A percentile compares a stretch with the other conserved stretches of the same genome.
Evolutionary conservation across 208 protist species (phyloP).

Genomic region (Crithidia sp.): DNA sequence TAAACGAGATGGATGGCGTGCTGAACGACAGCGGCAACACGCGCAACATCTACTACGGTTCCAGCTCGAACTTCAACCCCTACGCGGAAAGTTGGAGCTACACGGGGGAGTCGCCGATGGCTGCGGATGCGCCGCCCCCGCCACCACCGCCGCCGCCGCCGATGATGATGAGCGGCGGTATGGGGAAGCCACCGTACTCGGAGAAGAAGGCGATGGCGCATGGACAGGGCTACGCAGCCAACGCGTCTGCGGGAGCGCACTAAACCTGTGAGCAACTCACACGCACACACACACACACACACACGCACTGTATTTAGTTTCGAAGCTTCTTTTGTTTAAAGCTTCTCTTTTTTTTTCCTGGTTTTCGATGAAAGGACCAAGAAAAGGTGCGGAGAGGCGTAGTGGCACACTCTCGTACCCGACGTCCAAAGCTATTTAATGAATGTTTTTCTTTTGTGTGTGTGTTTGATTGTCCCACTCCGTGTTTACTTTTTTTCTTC

Average conservation of each 20-base stretch:
- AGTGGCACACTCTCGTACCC: too few species aligned
- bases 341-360: background rate
- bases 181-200: slow-evolving; percentile 7
- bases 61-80: slow-evolving; percentile 35
- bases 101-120: slow-evolving; percentile 17
- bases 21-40: slow-evolving; percentile 13
- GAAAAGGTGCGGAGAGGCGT: too few species aligned
- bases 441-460: background rate
- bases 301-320: too few species aligned
- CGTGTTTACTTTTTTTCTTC: background rate
- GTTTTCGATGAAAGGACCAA: background rate
- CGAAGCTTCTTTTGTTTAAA: background rate
- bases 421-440: background rate
- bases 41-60: slow-evolving; percentile 14
- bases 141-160: slow-evolving; percentile 3
- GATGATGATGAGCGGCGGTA: background rate
- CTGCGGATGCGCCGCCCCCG: background rate
- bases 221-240: slow-evolving; percentile 6
- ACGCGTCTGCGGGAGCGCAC: background rate
- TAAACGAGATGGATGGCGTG: slow-evolving; percentile 12
- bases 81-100: slow-evolving; percentile 34
- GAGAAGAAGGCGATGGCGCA: background rate
- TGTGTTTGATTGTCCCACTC: background rate
- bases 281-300: background rate
- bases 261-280: background rate